Conservation (phyloP, 148 eudicot genomes). For the Nepenthes gracilis region DNA sequence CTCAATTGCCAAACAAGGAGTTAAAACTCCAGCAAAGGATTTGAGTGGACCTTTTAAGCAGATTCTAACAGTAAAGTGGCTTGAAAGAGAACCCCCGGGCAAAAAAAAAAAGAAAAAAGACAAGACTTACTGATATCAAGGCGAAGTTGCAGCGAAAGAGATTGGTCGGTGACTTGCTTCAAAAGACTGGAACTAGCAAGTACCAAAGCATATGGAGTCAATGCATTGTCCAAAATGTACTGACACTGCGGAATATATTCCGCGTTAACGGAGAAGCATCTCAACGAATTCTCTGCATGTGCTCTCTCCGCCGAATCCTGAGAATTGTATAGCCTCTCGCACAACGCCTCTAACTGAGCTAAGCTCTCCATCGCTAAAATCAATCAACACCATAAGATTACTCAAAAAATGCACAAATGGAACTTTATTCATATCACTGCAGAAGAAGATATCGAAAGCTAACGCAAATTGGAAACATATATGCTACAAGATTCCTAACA, state of each 20-base stretch:
- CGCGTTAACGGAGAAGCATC: constrained; percentile 68
- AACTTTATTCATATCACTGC: too few relatives aligned
- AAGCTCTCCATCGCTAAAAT: constrained; percentile 56
- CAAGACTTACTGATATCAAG: constrained; percentile 73
- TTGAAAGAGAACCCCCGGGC: not conserved
- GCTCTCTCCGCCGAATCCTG: constrained; percentile 92
- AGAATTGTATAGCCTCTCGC: constrained; percentile 89
- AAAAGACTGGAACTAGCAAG: constrained; percentile 88
- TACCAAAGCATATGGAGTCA: constrained; percentile 86
- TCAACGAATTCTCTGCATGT: constrained; percentile 80
- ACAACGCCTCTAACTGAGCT: constrained; percentile 81
- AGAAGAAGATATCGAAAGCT: too few relatives aligned
- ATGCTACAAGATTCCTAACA: too few relatives aligned
- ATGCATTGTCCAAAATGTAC: constrained; percentile 79
- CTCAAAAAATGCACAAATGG: too few relatives aligned
- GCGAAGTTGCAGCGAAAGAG: constrained; percentile 73
- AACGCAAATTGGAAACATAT: too few relatives aligned
- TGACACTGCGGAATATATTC: constrained; percentile 92
- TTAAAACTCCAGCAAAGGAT: too few relatives aligned
- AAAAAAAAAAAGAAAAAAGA: constrained; percentile 3
- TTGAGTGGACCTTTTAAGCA: too few relatives aligned
- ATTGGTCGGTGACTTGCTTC: constrained; percentile 92
- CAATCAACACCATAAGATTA: not conserved
- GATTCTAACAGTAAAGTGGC: too few relatives aligned
- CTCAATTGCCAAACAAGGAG: too few relatives aligned